phyloP scores from a whole-genome alignment of 2,329 filamentous ascomycete species.

The Torrubiella hemipterigena region DNA sequence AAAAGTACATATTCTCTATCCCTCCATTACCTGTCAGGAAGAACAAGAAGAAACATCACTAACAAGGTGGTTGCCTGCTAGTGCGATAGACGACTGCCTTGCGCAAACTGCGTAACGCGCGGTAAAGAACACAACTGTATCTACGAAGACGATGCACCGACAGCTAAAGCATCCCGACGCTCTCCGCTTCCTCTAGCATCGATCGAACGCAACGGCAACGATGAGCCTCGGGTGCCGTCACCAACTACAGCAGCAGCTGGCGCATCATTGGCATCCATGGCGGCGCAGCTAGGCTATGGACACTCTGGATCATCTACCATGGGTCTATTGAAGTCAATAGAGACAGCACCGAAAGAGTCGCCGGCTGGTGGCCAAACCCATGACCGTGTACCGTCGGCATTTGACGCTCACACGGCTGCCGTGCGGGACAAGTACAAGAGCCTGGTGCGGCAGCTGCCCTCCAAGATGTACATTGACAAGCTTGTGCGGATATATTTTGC shows the following conservation, averaged over 20 bases:
- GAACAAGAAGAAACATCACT: no score
- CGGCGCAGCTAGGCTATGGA: conserved; percentile 42
- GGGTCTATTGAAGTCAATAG: conserved; percentile 42
- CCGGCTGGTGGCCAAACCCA: no score
- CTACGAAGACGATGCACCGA: conserved; percentile 41
- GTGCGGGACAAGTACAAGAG: conserved; percentile 45
- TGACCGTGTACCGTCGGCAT: conserved; percentile 11
- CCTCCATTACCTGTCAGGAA: no score
- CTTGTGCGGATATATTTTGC: conserved; percentile 42
- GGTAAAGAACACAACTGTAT: conserved; percentile 43
- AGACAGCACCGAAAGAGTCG: conserved; percentile 30
- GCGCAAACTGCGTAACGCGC: conserved; percentile 45
- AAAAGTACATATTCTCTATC: no score
- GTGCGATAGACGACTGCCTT: conserved; percentile 49
- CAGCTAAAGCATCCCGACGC: conserved; percentile 21
- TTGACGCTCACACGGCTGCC: conserved; percentile 21
- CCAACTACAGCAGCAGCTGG: conserved; percentile 2
- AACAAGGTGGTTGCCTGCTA: conserved; percentile 15
- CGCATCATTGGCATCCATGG: conserved; percentile 26
- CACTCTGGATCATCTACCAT: conserved; percentile 39
- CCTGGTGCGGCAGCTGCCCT: conserved; percentile 44
- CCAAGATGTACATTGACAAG: conserved; percentile 39
- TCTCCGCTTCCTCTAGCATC: conserved; percentile 10
- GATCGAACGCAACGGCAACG: conserved; percentile 3
- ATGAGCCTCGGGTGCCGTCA: background rate